These are phyloP conservation scores for Lentinula boryana DNA, from an alignment of 768 basidiomycete genomes.

Conservation along the genomic window DNA sequence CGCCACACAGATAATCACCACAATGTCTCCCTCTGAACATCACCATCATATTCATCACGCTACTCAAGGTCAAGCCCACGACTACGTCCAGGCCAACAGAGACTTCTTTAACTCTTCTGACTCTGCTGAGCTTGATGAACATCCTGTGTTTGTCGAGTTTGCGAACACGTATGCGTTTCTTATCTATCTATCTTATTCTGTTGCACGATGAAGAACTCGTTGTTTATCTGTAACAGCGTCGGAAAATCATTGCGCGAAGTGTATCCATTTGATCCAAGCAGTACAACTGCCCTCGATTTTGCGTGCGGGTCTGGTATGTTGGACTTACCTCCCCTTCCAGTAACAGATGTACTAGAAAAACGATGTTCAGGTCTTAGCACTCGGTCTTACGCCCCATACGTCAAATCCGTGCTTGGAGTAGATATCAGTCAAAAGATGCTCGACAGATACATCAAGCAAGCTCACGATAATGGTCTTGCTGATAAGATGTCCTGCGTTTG, in stretches of 20 bases:
- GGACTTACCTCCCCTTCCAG: too few relatives aligned
- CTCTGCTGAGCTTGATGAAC: conserved; percentile 11
- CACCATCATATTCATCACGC: background rate
- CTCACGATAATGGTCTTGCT: conserved; percentile 54
- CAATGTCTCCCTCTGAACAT: background rate
- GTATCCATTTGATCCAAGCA: conserved; percentile 48
- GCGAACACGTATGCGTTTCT: conserved; percentile 8
- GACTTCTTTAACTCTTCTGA: conserved; percentile 11
- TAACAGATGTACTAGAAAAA: too few relatives aligned
- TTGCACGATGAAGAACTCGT: background rate
- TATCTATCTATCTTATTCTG: background rate
- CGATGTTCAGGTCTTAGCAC: too few relatives aligned
- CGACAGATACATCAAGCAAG: conserved; percentile 55
- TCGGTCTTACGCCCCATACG: conserved; percentile 42
- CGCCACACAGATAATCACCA: too few relatives aligned
- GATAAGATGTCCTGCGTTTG: conserved; percentile 68
- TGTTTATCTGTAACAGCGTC: conserved; percentile 16
- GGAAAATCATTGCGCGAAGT: conserved; percentile 29
- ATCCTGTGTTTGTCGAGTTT: conserved; percentile 10
- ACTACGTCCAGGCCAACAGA: conserved; percentile 22
- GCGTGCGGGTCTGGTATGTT: conserved; percentile 64
- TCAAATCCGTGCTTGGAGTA: conserved; percentile 61
- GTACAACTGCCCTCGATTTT: conserved; percentile 62
- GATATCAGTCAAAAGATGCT: conserved; percentile 74
- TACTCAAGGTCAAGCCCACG: conserved; percentile 9